phyloP scores from a whole-genome alignment of 73 alveolate species.

The Diophrys sp. region DNA sequence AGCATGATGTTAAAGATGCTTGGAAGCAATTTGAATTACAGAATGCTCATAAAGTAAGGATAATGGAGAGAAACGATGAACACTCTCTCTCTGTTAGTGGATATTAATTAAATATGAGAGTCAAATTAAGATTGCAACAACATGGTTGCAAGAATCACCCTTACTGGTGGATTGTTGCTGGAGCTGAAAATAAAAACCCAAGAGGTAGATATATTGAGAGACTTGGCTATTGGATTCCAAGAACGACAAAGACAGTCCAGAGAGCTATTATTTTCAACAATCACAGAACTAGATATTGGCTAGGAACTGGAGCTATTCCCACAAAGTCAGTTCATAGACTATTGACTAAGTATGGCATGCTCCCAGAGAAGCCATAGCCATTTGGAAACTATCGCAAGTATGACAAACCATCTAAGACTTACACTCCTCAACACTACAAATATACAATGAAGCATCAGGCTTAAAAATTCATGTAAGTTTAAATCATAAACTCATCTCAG shows the following conservation, averaged over 20 bases:
- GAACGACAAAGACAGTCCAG: slow-evolving; percentile 50
- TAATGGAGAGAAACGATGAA: background rate
- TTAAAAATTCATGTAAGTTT: no score
- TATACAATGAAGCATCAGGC: no score
- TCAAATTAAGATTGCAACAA: slow-evolving; percentile 39
- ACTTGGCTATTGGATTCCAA: slow-evolving; percentile 69
- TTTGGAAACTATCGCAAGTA: slow-evolving; percentile 52
- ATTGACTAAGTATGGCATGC: slow-evolving; percentile 37
- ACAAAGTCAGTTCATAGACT: slow-evolving; percentile 46
- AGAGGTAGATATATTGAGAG: slow-evolving; percentile 61
- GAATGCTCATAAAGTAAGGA: background rate
- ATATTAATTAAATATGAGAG: slow-evolving; percentile 42
- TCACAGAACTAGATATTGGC: slow-evolving; percentile 59
- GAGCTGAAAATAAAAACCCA: slow-evolving; percentile 29
- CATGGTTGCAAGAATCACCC: slow-evolving; percentile 63
- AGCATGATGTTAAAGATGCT: no score
- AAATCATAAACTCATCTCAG: no score
- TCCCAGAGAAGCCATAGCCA: slow-evolving; percentile 53
- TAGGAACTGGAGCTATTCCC: slow-evolving; percentile 68
- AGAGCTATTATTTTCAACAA: slow-evolving; percentile 64
- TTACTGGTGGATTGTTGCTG: slow-evolving; percentile 55
- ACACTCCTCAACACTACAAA: background rate
- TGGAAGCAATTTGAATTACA: background rate
- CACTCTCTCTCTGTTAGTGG: background rate
- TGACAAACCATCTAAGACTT: slow-evolving; percentile 13